These are phyloP conservation scores for Skeletonema menzelii DNA, from an alignment of 108 stramenopile genomes.

Conservation along the genomic window DNA sequence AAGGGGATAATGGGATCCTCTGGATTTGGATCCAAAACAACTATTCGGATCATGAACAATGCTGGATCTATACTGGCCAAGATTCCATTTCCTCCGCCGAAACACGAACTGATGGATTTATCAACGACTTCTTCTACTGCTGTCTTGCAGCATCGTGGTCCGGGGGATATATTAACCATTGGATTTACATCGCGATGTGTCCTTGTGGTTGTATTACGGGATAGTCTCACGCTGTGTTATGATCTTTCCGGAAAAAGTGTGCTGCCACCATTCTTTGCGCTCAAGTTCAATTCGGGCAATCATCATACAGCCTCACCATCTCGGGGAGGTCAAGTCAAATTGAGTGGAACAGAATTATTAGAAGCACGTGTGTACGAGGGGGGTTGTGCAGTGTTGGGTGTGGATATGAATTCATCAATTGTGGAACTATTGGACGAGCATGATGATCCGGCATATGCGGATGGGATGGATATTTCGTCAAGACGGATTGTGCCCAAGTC, in stretches of 20 bases:
- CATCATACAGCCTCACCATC: neutral
- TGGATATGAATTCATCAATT: slow-evolving; percentile 63
- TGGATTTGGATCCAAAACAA: slow-evolving; percentile 40
- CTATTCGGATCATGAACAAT: slow-evolving; percentile 72
- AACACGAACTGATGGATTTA: slow-evolving; percentile 15
- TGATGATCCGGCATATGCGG: slow-evolving; percentile 67
- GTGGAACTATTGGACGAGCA: slow-evolving; percentile 84
- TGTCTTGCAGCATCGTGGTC: neutral
- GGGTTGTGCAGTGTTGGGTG: slow-evolving; percentile 73
- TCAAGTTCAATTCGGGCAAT: slow-evolving; percentile 26
- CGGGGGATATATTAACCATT: slow-evolving; percentile 68
- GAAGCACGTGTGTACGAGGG: slow-evolving; percentile 74
- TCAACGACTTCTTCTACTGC: neutral
- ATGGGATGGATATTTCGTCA: slow-evolving; percentile 54
- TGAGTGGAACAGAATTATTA: slow-evolving; percentile 50
- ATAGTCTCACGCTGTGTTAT: slow-evolving; percentile 77
- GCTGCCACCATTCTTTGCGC: slow-evolving; percentile 72
- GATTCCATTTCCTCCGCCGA: slow-evolving; percentile 64
- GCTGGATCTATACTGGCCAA: slow-evolving; percentile 52
- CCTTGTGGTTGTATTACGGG: slow-evolving; percentile 66
- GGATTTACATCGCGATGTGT: slow-evolving; percentile 74
- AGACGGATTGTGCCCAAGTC: slow-evolving; percentile 19
- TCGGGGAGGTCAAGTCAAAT: neutral
- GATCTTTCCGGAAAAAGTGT: slow-evolving; percentile 57
- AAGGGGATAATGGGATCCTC: neutral